phyloP scores from a whole-genome alignment of 2,329 filamentous ascomycete species.

The Penicillium hordei region DNA sequence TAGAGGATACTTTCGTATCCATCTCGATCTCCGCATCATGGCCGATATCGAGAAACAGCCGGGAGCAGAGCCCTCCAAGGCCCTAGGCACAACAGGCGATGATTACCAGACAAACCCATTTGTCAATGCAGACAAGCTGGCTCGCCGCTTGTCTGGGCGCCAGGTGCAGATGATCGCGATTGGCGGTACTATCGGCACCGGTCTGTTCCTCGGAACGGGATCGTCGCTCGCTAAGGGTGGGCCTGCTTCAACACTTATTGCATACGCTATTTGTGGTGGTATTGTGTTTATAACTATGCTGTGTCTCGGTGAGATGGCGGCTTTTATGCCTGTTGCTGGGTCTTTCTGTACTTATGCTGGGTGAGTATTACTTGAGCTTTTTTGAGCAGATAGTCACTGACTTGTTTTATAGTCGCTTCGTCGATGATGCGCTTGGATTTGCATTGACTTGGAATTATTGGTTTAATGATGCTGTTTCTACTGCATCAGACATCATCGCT shows the following conservation, averaged over 20 bases:
- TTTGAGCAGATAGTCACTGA: neutral
- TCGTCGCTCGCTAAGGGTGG: conserved; percentile 61
- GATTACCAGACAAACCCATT: conserved; percentile 16
- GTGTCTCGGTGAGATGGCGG: conserved; percentile 61
- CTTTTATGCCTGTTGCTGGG: conserved; percentile 56
- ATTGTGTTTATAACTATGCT: conserved; percentile 63
- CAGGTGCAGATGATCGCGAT: conserved; percentile 68
- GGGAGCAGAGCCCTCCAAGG: conserved; percentile 11
- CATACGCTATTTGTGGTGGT: conserved; percentile 57
- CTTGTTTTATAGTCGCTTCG: conserved; percentile 37
- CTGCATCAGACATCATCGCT: conserved; percentile 61
- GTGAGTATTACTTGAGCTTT: conserved; percentile 29
- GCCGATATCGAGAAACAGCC: conserved; percentile 31
- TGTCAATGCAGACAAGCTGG: conserved; percentile 49
- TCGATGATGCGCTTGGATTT: conserved; percentile 47
- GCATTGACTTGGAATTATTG: conserved; percentile 53
- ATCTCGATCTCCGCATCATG: conserved; percentile 1
- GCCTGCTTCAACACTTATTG: conserved; percentile 59
- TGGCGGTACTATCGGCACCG: conserved; percentile 51
- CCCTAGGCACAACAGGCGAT: conserved; percentile 11
- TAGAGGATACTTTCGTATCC: neutral
- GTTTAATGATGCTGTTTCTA: conserved; percentile 65
- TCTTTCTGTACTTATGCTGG: conserved; percentile 58
- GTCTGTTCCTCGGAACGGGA: conserved; percentile 63
- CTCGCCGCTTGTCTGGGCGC: conserved; percentile 58